phyloP scores from a whole-genome alignment of 441 rosid genomes.

The Aquilaria agallochum region DNA sequence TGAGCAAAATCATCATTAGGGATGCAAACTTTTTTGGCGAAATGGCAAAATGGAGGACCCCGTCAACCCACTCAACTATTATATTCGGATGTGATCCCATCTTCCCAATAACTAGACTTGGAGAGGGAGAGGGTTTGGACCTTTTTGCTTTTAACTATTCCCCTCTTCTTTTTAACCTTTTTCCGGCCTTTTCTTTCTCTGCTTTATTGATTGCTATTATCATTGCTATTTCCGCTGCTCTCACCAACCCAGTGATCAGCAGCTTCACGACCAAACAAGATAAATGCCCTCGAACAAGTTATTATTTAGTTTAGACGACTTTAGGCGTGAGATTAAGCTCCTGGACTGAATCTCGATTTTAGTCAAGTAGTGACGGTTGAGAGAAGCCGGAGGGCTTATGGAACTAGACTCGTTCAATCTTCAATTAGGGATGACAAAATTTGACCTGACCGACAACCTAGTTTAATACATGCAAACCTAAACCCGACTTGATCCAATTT shows the following conservation, averaged over 20 bases:
- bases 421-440: too few relatives aligned
- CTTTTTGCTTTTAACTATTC: conserved; percentile 11
- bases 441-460: too few relatives aligned
- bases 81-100: conserved; percentile 20
- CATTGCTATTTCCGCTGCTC: conserved; percentile 16
- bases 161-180: not conserved
- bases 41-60: conserved; percentile 33
- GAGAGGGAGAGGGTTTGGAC: conserved; percentile 17
- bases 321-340: too few relatives aligned
- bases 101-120: conserved; percentile 19
- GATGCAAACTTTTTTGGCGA: conserved; percentile 13
- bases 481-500: too few relatives aligned
- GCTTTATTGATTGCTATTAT: conserved; percentile 20
- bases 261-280: conserved; percentile 12
- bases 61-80: conserved; percentile 28
- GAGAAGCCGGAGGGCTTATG: too few relatives aligned
- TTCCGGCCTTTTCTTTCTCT: not conserved
- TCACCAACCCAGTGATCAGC: conserved; percentile 4
- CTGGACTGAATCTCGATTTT: too few relatives aligned
- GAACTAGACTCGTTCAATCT: too few relatives aligned
- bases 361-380: too few relatives aligned
- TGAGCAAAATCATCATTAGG: conserved; percentile 21
- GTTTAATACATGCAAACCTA: too few relatives aligned
- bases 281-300: too few relatives aligned
- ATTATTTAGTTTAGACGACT: too few relatives aligned